phyloP scores from a whole-genome alignment of 2,329 filamentous ascomycete genomes.

The Thelonectria discophora region DNA sequence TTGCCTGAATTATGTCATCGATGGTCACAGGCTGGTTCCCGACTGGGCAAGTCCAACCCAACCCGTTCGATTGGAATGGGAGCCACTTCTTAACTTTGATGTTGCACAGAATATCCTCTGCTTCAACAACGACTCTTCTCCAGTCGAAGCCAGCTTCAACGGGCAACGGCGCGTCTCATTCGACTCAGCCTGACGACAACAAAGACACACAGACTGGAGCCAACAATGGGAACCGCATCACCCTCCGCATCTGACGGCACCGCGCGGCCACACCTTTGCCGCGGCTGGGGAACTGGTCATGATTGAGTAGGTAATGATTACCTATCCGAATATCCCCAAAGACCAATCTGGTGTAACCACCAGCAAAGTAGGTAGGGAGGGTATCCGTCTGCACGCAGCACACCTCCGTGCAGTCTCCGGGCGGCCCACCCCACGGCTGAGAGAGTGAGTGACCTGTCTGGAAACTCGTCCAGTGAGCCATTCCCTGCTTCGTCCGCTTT shows the following conservation, averaged over 20 bases:
- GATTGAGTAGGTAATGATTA: constrained; percentile 22
- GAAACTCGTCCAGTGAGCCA: too few relatives aligned
- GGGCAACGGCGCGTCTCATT: too few relatives aligned
- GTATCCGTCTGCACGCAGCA: neutral
- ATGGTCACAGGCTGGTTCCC: neutral
- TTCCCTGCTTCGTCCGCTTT: neutral
- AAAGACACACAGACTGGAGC: neutral
- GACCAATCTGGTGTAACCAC: constrained; percentile 10
- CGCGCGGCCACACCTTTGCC: constrained; percentile 8
- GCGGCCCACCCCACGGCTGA: neutral
- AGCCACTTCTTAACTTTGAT: too few relatives aligned
- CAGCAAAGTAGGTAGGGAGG: neutral
- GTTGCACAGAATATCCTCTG: too few relatives aligned
- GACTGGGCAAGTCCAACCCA: neutral
- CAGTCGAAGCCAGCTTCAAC: too few relatives aligned
- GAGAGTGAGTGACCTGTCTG: too few relatives aligned
- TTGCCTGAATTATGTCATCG: neutral
- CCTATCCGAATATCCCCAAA: constrained; percentile 19
- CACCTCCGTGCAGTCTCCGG: constrained; percentile 1
- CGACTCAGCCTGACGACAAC: neutral
- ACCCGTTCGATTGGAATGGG: neutral
- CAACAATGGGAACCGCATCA: neutral
- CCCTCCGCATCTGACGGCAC: constrained; percentile 9
- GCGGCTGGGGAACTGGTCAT: constrained; percentile 11
- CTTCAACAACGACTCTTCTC: too few relatives aligned